Evolutionary conservation across 2,329 filamentous ascomycete genomes (phyloP).

Genomic region (Macrophomina tecta): DNA sequence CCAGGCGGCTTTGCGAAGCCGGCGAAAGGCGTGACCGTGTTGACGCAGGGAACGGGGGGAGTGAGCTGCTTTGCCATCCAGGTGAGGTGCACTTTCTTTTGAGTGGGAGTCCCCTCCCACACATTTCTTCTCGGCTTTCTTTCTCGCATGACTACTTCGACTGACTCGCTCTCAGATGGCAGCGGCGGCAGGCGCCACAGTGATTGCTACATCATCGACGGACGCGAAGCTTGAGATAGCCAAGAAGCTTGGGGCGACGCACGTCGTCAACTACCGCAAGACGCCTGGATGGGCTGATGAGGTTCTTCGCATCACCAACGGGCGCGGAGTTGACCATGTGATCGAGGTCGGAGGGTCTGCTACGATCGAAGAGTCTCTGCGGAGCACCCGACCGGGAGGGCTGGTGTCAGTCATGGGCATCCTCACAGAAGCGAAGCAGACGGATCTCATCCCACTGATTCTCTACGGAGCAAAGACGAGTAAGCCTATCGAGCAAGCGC

Average conservation of each 20-base stretch:
- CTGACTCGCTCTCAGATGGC: constrained; percentile 41
- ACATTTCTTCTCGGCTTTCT: background rate
- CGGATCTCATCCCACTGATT: constrained; percentile 31
- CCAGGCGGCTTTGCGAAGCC: constrained; percentile 45
- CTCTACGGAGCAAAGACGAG: constrained; percentile 34
- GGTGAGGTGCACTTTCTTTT: background rate
- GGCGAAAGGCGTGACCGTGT: constrained; percentile 36
- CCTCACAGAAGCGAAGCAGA: constrained; percentile 31
- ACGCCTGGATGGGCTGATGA: constrained; percentile 54
- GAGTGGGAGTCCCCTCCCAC: constrained; percentile 38
- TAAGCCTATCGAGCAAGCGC: background rate
- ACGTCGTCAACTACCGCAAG: constrained; percentile 58
- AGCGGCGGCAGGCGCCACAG: constrained; percentile 53
- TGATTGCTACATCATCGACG: constrained; percentile 59
- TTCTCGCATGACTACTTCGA: background rate
- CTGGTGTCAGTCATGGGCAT: constrained; percentile 56
- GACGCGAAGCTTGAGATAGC: constrained; percentile 54
- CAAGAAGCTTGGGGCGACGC: constrained; percentile 50
- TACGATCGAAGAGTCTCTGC: constrained; percentile 54
- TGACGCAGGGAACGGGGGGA: constrained; percentile 41
- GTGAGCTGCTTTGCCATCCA: constrained; percentile 30
- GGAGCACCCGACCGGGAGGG: constrained; percentile 53
- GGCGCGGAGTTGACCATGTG: constrained; percentile 52
- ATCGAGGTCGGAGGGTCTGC: constrained; percentile 50
- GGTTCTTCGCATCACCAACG: constrained; percentile 51